Evolutionary conservation across 768 basidiomycete species (phyloP).

Genomic region (Sarcodon sp.): DNA sequence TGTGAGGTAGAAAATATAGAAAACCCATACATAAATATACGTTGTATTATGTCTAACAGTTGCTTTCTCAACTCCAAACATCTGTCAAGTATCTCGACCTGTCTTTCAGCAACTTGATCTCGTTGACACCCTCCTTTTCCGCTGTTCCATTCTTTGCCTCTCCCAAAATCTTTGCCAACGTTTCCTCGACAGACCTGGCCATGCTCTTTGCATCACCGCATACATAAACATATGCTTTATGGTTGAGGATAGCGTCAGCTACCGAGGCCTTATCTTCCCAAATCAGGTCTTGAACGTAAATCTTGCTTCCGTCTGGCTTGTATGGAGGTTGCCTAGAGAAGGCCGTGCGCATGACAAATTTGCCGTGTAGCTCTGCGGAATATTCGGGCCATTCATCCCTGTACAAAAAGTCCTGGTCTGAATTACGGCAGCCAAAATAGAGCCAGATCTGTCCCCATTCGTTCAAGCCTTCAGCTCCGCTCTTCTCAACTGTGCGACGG

Average conservation of each 20-base stretch:
- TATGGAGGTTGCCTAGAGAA: conserved; percentile 84
- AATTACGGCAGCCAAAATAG: conserved; percentile 92
- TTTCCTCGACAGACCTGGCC: conserved; percentile 92
- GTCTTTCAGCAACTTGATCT: conserved; percentile 93
- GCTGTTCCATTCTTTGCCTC: conserved; percentile 88
- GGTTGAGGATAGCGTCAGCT: conserved; percentile 80
- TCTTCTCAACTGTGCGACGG: conserved; percentile 89
- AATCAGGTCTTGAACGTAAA: conserved; percentile 97
- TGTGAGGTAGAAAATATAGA: too few relatives aligned
- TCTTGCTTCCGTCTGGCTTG: conserved; percentile 86
- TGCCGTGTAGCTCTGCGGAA: conserved; percentile 74
- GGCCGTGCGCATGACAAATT: conserved; percentile 80
- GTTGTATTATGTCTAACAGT: too few relatives aligned
- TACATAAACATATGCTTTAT: conserved; percentile 96
- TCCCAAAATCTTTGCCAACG: conserved; percentile 70
- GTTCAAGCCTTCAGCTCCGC: conserved; percentile 81
- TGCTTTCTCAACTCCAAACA: conserved; percentile 58
- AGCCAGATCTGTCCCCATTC: conserved; percentile 95
- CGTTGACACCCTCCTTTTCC: conserved; percentile 81
- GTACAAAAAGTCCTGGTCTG: conserved; percentile 87
- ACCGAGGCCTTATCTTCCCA: conserved; percentile 80
- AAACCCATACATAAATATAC: too few relatives aligned
- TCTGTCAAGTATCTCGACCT: conserved; percentile 77
- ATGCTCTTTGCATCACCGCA: conserved; percentile 96
- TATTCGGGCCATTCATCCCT: conserved; percentile 92